phyloP scores from a whole-genome alignment of 495 filamentous ascomycete genomes.

The Achaetomiella virescens region DNA sequence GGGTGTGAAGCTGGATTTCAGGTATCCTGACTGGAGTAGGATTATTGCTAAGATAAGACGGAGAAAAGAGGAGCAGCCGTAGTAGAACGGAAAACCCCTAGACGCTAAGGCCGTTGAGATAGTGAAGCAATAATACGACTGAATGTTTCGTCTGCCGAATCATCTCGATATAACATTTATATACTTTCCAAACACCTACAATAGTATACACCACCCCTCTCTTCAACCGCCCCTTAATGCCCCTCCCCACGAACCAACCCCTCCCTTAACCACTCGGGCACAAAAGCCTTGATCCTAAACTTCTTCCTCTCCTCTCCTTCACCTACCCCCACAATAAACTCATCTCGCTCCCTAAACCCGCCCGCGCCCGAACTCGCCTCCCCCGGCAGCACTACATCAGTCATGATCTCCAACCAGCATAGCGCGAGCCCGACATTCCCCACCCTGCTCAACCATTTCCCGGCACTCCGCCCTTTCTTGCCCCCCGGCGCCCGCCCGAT shows the following conservation, averaged over 20 bases:
- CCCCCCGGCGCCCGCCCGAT: constrained; percentile 37
- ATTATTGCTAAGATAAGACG: constrained; percentile 1
- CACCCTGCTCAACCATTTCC: constrained; percentile 67
- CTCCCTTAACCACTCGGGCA: constrained; percentile 66
- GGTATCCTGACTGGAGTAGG: neutral
- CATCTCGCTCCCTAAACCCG: constrained; percentile 38
- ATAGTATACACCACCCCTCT: neutral
- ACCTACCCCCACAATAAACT: constrained; percentile 38
- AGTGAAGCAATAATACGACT: neutral
- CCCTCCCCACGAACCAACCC: constrained; percentile 18
- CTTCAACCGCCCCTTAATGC: too few relatives aligned
- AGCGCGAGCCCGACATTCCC: constrained; percentile 86
- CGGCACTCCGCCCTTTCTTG: constrained; percentile 59
- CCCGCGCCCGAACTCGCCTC: constrained; percentile 54
- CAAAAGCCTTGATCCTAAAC: constrained; percentile 74
- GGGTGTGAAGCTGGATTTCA: constrained; percentile 5
- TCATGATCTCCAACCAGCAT: constrained; percentile 87
- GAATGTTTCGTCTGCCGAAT: neutral
- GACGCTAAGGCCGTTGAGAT: neutral
- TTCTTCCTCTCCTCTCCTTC: constrained; percentile 45
- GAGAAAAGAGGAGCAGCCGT: constrained; percentile 4
- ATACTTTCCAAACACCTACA: too few relatives aligned
- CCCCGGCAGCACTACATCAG: constrained; percentile 58
- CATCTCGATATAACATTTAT: neutral
- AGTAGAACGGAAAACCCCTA: too few relatives aligned